Base-by-base conservation (phyloP, 2,329 filamentous ascomycete genomes). In the Cordyceps tenuipes region DNA sequence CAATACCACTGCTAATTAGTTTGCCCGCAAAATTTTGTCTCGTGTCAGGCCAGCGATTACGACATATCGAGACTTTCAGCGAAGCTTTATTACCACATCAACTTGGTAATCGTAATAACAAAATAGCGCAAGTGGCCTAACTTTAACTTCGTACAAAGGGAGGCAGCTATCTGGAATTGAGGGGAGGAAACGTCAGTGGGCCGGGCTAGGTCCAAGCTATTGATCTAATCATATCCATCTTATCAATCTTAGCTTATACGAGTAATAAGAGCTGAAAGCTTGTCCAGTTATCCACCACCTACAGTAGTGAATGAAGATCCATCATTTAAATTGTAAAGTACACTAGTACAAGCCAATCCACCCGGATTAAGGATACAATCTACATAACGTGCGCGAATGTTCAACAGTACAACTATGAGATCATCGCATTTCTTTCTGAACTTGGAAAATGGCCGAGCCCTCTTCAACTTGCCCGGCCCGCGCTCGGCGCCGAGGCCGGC, bases 401-500 rank as follows among this genome's bases (percentile, higher is more conserved):
- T 26, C 47, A 19, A 46, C 21, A 46, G 19, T n/a, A 46, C n/a
- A 21, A 21, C 4, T 3, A 10, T 1, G n/a, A n/a, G n/a, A 46
- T 12, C 43, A 46, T 12, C 43, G 21, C 8, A 4, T 3, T n/a
- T n/a, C 5, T n/a, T 43, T 17, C 39, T n/a, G 15, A 43, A 43
- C 13, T 7, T 43, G 17, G 39, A 17, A 43, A 43, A n/a, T 5
- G 15, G 43, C 43, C 43, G 41, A 46, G 10, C 2, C 21, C n/a
- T 9, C 7, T 21, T 46, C 43, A 8, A 46, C 43, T 21, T 19
- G 43, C n/a, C 29, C 7, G 29, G 29, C 29, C 29, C 29, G 66
- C 57, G 2, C 57, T 67, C 19, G 63, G 63, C 5, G 17, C 59
- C 3, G 15, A 51, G 13, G 29, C 59, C 12, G 36, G 50, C 19